Evolutionary conservation across 2,329 filamentous ascomycete species (phyloP).

Genomic region (Alternaria solani): DNA sequence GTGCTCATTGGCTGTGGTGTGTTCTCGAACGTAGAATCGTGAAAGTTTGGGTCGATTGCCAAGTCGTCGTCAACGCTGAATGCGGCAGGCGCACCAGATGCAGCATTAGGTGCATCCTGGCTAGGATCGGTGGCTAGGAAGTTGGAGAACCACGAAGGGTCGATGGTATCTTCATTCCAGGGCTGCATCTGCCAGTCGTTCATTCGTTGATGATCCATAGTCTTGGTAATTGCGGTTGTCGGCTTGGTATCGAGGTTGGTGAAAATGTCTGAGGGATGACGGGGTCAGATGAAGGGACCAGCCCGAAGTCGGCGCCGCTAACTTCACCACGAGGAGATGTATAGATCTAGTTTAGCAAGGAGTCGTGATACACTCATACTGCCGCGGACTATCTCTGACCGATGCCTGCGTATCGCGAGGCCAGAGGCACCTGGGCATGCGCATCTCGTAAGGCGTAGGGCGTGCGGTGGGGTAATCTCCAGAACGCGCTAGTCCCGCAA

Average conservation of each 20-base stretch:
- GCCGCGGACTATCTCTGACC: neutral
- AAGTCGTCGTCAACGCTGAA: conserved; percentile 3
- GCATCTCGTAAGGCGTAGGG: conserved; percentile 14
- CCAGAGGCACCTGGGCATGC: neutral
- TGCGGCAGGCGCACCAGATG: conserved; percentile 1
- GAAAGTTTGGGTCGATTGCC: neutral
- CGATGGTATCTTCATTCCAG: conserved; percentile 12
- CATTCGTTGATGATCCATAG: conserved; percentile 13
- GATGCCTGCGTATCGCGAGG: neutral
- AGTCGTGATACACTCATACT: neutral
- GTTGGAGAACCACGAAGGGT: conserved; percentile 7
- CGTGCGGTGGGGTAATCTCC: conserved; percentile 3
- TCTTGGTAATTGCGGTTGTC: neutral
- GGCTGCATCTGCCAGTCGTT: conserved; percentile 3
- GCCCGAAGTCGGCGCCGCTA: conserved; percentile 8
- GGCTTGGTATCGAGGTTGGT: neutral
- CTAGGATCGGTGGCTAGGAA: conserved; percentile 7
- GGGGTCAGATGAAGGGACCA: neutral
- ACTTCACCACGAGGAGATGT: neutral
- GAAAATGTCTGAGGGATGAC: neutral
- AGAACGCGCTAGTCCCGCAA: conserved; percentile 4
- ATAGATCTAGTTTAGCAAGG: neutral
- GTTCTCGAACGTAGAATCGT: neutral
- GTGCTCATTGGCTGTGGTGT: neutral
- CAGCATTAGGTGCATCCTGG: neutral